Evolutionary conservation across 2,329 filamentous ascomycete genomes (phyloP), one percentile per base, ranked within the genome.

Genomic region (Fusarium siculi): DNA sequence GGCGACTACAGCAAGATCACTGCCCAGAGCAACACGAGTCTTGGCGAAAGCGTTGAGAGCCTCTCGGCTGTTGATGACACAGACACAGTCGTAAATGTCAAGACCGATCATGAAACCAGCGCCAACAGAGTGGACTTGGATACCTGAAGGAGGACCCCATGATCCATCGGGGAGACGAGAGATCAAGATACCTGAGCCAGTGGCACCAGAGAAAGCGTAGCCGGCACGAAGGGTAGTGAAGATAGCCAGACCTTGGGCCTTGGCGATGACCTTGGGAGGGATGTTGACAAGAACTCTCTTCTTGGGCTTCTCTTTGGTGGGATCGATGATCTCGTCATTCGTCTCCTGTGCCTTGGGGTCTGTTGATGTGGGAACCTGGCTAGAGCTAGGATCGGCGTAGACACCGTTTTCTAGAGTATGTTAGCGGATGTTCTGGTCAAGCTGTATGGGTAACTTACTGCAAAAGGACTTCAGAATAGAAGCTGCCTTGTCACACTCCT

Each of bases 401-500:
- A 89, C 86, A 47, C 87, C 87, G 56, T 88, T 86, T 80, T 87
- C 85, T 88, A 64, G 18, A 25, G 9, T 10, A 53, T 58, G 55
- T 73, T 32, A 74, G 74, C 42, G 23, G 14, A 23, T 23, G 18
- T 19, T 30, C 23, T 25, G 39, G 0, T 4, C 5, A 21, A 37
- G 15, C n/a, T 7, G 2, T 6, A 3, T n/a, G 7, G 15, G 1
- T 16, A 4, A 81, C 90, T 78, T 86, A 93, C 91, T 96, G 86
- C 94, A 97, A 82, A 98, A 98, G 72, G 91, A 93, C 79, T 89
- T 90, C 32, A 97, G 81, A 53, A 97, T 97, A 18, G 93, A 86
- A 39, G 95, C 94, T 2, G 94, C 94, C 85, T 97, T 97, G 82
- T 97, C 94, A 76, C 92, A 93, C 84, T 97, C 95, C 81, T 94